Percentiles rank a stretch among this genome's conserved stretches.
These are phyloP conservation scores for Tremella yokohamensis DNA, from an alignment of 768 basidiomycete genomes.

Conservation along the genomic window DNA sequence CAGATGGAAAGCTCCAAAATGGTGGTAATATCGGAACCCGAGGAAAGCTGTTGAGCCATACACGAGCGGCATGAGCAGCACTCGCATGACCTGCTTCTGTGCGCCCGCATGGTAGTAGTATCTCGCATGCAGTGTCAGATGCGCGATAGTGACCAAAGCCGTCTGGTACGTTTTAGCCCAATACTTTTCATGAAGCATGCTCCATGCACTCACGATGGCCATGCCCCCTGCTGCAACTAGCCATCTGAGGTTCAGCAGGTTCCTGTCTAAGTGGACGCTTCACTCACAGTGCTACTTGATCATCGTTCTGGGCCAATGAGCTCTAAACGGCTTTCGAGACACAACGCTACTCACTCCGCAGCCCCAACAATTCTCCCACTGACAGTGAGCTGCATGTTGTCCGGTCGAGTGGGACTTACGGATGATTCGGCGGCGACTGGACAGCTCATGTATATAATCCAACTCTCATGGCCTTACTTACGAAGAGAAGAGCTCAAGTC, in stretches of 20 bases:
- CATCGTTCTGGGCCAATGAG: background rate
- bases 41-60: background rate
- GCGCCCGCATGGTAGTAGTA: slow-evolving; percentile 6
- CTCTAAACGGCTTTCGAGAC: background rate
- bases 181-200: background rate
- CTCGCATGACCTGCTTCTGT: background rate
- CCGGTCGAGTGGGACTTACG: background rate
- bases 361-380: slow-evolving; percentile 3
- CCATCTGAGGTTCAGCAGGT: background rate
- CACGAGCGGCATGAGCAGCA: background rate
- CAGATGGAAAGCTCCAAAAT: slow-evolving; percentile 3
- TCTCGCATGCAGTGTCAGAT: slow-evolving; percentile 1
- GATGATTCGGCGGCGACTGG: background rate
- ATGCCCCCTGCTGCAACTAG: background rate
- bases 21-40: background rate
- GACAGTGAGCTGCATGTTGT: background rate
- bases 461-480: background rate
- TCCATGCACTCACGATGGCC: background rate
- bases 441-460: background rate
- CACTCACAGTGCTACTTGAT: background rate
- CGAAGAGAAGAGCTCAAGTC: background rate
- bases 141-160: background rate
- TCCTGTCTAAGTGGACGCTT: background rate
- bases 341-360: background rate
- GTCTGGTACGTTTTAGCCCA: background rate